Percentiles rank a stretch among this genome's conserved stretches.
Conservation (phyloP, 2,329 filamentous ascomycete species). For the Aspergillus quadrilineatus region DNA sequence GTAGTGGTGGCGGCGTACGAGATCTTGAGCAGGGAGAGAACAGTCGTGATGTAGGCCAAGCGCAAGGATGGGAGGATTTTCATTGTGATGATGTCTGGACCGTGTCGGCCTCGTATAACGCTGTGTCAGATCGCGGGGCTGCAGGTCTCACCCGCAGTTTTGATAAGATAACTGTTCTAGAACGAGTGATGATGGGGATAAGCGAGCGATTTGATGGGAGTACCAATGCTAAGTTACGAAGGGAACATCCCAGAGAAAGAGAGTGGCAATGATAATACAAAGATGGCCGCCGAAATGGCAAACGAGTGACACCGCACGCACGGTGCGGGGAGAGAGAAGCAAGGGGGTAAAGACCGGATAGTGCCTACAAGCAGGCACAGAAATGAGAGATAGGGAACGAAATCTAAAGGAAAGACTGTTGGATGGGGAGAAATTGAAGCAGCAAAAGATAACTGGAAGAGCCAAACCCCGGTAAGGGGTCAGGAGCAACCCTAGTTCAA, state of each 20-base stretch:
- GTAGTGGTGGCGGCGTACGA: slow-evolving; percentile 25
- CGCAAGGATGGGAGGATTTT: not conserved
- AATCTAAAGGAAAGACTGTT: not conserved
- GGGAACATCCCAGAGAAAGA: not conserved
- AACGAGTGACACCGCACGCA: not conserved
- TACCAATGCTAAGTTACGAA: not conserved
- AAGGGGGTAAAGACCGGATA: not conserved
- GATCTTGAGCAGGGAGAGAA: not conserved
- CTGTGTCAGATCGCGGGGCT: not conserved
- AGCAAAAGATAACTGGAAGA: not conserved
- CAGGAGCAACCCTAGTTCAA: not conserved
- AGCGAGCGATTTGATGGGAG: not conserved
- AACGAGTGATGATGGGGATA: too few species aligned
- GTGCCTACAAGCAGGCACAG: not conserved
- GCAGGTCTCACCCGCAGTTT: not conserved
- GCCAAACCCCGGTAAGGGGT: not conserved
- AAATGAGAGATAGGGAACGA: not conserved
- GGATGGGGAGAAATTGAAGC: not conserved
- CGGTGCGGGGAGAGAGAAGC: not conserved
- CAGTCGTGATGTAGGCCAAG: not conserved
- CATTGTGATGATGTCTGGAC: not conserved
- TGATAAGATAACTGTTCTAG: too few species aligned
- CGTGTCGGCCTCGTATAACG: not conserved
- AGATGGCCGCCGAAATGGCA: not conserved
- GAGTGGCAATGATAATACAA: not conserved